Base-by-base conservation (phyloP, 129 eudicot species). In the Flaveria brownii region DNA sequence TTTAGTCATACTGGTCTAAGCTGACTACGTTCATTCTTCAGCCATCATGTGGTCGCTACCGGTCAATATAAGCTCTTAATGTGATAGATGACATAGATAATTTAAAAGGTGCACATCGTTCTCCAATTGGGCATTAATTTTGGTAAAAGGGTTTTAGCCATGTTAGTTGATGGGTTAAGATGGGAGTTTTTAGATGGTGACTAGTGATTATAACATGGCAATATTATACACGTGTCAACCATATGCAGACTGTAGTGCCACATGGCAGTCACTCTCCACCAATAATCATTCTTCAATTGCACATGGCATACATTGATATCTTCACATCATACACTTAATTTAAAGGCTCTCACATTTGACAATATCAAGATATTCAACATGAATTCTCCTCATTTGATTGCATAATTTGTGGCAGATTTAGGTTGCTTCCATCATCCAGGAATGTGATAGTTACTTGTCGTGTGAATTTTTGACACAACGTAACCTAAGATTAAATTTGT, bases 261-360 rank as follows among this genome's bases (percentile, higher is more conserved):
- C 86, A 78, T 82, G 82, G 82, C 68, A 77, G 78, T 77, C 82
- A 46, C 72, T 82, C 82, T 77, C 82, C 11, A 66, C 79, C 79
- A 77, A 62, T 82, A 23, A 76, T 57, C 55, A 45, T 55, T 60
- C 71, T 77, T 66, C 42, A 13, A 51, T 28, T 66, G 82, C 85
- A 82, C 85, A 82, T 82, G 85, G 71, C 6, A 67, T 25, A 26
- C 73, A 28, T 65, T 71, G 55, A 61, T 42, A 43, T 76, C 67
- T 64, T 77, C 82, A 82, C 78, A 77, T 82, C 82, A 82, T 52
- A 54, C 75, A 59, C 70, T 80, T 79, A 79, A 79, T 39, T 63
- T 71, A 16, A 30, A 45, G 46, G 49, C 36, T 28, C 63, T 43
- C 20, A 57, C 5, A 73, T 26, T 41, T 67, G 45, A 66, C 75